Percentiles rank a stretch among this genome's conserved stretches.
These are phyloP conservation scores for Debaryomyces sp. DNA, from an alignment of 1,139 yeast species.

Conservation along the genomic window DNA sequence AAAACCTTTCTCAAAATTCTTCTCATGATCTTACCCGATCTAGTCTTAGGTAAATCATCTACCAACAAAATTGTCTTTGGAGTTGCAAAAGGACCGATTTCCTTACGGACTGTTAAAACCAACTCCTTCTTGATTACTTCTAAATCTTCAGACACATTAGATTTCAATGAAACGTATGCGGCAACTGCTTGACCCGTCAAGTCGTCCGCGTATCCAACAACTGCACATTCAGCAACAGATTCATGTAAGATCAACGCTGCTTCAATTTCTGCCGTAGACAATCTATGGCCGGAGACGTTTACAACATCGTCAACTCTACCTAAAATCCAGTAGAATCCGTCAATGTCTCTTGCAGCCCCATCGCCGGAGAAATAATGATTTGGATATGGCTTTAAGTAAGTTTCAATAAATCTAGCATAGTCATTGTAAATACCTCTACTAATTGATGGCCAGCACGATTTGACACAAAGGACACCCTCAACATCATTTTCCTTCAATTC, in stretches of 20 bases:
- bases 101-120: conserved; percentile 72
- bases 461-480: conserved; percentile 76
- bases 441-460: conserved; percentile 78
- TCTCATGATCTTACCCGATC: conserved; percentile 86
- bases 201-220: conserved; percentile 80
- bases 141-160: conserved; percentile 43
- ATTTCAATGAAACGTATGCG: conserved; percentile 73
- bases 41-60: conserved; percentile 79
- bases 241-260: conserved; percentile 75
- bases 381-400: conserved; percentile 70
- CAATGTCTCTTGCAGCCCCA: conserved; percentile 79
- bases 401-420: conserved; percentile 67
- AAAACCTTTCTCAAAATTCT: conserved; percentile 76
- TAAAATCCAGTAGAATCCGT: conserved; percentile 78
- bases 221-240: conserved; percentile 75
- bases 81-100: conserved; percentile 84
- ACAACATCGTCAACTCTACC: conserved; percentile 87
- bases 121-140: conserved; percentile 68
- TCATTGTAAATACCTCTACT: conserved; percentile 77
- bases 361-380: conserved; percentile 78
- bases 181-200: conserved; percentile 85
- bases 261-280: conserved; percentile 82
- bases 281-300: conserved; percentile 77
- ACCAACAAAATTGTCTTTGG: conserved; percentile 73
- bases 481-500: conserved; percentile 64